phyloP scores from a whole-genome alignment of 78 protist species.

The Isochrysis galbana region DNA sequence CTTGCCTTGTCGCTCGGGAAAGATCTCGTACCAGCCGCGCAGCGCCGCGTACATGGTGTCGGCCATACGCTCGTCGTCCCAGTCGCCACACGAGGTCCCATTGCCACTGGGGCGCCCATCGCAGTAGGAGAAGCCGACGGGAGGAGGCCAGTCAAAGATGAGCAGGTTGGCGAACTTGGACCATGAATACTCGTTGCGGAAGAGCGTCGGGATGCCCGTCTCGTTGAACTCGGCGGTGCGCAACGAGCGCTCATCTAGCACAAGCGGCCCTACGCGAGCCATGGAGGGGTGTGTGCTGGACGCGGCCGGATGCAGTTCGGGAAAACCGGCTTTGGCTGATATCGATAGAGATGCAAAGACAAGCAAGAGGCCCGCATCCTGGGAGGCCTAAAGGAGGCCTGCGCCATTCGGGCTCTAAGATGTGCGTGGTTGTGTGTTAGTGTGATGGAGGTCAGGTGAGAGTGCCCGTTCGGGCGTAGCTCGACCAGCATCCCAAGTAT shows the following conservation, averaged over 20 bases:
- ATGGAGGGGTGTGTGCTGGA: too few species aligned
- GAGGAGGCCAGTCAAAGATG: conserved; percentile 45
- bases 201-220: conserved; percentile 50
- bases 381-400: too few species aligned
- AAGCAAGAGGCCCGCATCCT: too few species aligned
- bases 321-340: too few species aligned
- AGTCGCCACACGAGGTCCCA: not conserved
- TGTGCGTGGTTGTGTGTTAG: too few species aligned
- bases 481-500: conserved; percentile 45
- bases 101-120: not conserved
- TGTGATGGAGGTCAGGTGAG: too few species aligned
- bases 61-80: conserved; percentile 21
- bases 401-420: too few species aligned
- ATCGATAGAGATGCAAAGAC: too few species aligned
- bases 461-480: too few species aligned
- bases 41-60: not conserved
- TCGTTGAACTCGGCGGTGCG: conserved; percentile 6
- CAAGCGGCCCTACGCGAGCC: too few species aligned
- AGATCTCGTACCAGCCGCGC: not conserved
- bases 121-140: conserved; percentile 59
- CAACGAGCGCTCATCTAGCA: conserved; percentile 29
- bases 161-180: not conserved
- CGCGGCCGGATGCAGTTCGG: too few species aligned
- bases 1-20: conserved; percentile 10
- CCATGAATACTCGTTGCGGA: conserved; percentile 46